Evolutionary conservation across 1,284 basidiomycete genomes (phyloP).

Genomic region (Fomitopsis betulina): DNA sequence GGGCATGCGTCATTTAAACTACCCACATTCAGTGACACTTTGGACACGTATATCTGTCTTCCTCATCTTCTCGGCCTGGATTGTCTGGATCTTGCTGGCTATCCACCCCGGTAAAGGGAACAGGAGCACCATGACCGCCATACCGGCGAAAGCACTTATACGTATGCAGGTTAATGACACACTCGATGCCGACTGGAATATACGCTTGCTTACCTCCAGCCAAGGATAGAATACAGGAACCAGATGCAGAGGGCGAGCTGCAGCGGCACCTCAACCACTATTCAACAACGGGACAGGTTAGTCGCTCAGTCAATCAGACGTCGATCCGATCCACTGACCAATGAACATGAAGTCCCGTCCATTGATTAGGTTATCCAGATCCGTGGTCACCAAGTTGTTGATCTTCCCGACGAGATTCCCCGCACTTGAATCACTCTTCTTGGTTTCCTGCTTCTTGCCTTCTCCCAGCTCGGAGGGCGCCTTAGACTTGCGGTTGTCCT

Average conservation of each 20-base stretch:
- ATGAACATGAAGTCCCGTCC: constrained; percentile 28
- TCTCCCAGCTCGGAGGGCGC: background rate
- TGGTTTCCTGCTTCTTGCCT: constrained; percentile 6
- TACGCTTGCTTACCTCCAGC: constrained; percentile 37
- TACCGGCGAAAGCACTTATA: constrained; percentile 40
- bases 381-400: constrained; percentile 36
- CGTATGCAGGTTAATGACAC: background rate
- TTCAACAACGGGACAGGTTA: background rate
- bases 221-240: constrained; percentile 42
- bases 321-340: constrained; percentile 9
- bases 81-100: constrained; percentile 23
- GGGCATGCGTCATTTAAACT: too few relatives aligned
- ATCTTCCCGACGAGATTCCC: constrained; percentile 40
- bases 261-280: constrained; percentile 31
- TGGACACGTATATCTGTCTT: constrained; percentile 44
- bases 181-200: background rate
- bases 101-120: constrained; percentile 46
- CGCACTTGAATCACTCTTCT: constrained; percentile 14
- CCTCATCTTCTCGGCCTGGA: constrained; percentile 29
- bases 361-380: constrained; percentile 27
- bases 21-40: constrained; percentile 14
- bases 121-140: constrained; percentile 44
- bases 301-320: background rate
- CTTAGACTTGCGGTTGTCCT: constrained; percentile 8
- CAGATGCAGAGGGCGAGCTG: constrained; percentile 28